A percentile compares a stretch with the other conserved stretches of the same genome.
phyloP scores from a whole-genome alignment of 1,139 yeast genomes.

The Saccharomycopsis hybrid region DNA sequence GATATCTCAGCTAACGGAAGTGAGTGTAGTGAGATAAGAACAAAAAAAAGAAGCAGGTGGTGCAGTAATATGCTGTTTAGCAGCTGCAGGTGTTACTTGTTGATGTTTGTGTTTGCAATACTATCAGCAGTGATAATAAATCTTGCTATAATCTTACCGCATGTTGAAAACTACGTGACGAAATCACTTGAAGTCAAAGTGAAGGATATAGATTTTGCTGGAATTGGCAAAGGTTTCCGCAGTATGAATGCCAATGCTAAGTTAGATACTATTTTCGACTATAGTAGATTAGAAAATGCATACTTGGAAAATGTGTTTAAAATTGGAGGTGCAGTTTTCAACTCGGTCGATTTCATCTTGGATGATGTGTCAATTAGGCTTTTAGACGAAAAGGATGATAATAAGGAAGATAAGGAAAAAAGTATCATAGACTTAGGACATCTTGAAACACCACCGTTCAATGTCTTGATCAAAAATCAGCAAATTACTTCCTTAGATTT shows the following conservation, averaged over 20 bases:
- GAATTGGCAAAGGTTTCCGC: conserved; percentile 9
- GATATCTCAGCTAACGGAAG: too few relatives aligned
- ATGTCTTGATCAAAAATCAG: conserved; percentile 7
- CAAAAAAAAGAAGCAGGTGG: too few relatives aligned
- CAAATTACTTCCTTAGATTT: conserved; percentile 5
- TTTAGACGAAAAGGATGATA: conserved; percentile 1
- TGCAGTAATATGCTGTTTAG: too few relatives aligned
- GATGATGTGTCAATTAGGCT: conserved; percentile 7
- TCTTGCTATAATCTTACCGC: conserved; percentile 8
- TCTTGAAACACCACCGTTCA: conserved; percentile 9
- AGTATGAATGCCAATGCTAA: conserved; percentile 3
- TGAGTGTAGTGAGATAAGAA: too few relatives aligned
- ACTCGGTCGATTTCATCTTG: conserved; percentile 8
- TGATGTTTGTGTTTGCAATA: too few relatives aligned
- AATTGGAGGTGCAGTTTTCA: conserved; percentile 5
- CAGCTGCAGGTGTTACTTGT: too few relatives aligned
- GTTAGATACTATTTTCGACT: conserved; percentile 10
- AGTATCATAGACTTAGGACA: conserved; percentile 10
- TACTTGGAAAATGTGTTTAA: conserved; percentile 9
- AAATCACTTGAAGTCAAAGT: conserved; percentile 8
- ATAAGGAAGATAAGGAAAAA: neutral
- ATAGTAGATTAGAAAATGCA: conserved; percentile 8
- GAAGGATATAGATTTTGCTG: conserved; percentile 15
- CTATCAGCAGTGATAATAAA: conserved; percentile 7
- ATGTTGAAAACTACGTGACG: conserved; percentile 14